Evolutionary conservation across 2,329 filamentous ascomycete species (phyloP), one percentile per base, ranked within the genome.

Genomic region (Fusarium decemcellulare): DNA sequence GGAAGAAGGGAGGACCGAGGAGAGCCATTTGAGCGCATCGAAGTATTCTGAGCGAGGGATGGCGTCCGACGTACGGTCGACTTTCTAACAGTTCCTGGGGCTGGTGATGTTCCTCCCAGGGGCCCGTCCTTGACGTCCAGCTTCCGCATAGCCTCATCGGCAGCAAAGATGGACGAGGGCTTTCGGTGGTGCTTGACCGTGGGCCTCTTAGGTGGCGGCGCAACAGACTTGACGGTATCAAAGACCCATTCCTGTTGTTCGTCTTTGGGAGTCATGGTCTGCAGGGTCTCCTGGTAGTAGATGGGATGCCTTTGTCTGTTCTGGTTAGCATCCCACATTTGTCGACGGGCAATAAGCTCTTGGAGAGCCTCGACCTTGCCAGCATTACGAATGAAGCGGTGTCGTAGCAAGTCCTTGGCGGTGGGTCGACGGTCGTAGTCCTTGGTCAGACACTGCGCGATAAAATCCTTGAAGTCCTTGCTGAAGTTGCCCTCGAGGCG

Each of bases 171-270:
- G 7, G 87, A 85, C 1, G 88, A 90, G 6, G 87, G 83, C 63
- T 89, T 88, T 56, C 88, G 83, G 50, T 83, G 74, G 51, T 83
- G 74, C 74, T 83, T 87, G 57, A 85, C 81, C 0, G 83, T 83
- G 14, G 83, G 80, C 40, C 86, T 89, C 72, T 88, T 88, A 5
- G 88, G 85, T 5, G 77, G 79, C 5, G 77, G 79, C 1, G 74
- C 86, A 34, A 91, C 84, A 0, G 92, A 93, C 79, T 93, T 96
- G 76, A 98, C 90, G 0, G 95, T 98, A 76, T 98, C 95, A 77
- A 98, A 98, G 3, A 97, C 92, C 95, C 95, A 98, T 69, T 93
- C 95, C 68, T 97, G 94, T 15, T 93, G 86, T 6, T 94, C 91
- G 39, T 88, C 85, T 70, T 85, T 89, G 3, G 88, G 86, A 3